Conservation (phyloP, 148 eudicot species). For the Cornus controversa region DNA sequence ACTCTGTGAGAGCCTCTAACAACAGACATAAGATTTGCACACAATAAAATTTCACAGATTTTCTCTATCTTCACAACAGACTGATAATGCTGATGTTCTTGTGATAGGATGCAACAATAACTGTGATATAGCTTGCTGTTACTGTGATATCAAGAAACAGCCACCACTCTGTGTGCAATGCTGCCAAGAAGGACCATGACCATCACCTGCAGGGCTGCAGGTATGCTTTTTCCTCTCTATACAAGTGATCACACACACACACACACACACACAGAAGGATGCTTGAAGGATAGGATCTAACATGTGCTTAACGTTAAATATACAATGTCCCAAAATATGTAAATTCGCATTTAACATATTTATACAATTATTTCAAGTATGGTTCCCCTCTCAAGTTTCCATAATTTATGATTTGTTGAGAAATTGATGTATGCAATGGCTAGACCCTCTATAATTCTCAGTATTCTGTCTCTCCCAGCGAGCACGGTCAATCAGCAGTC, state of each 20-base stretch:
- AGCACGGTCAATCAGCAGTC: too few species aligned
- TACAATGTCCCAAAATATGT: too few species aligned
- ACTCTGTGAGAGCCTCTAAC: too few species aligned
- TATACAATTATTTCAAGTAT: too few species aligned
- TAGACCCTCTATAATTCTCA: not conserved
- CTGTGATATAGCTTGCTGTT: conserved; percentile 64
- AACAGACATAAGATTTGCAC: not conserved
- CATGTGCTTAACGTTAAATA: too few species aligned
- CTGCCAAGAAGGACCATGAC: conserved; percentile 46
- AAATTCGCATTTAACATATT: too few species aligned
- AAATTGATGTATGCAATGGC: too few species aligned
- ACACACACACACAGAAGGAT: not conserved
- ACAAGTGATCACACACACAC: not conserved
- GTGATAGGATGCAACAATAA: conserved; percentile 56
- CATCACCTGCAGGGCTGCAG: not conserved
- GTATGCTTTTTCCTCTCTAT: not conserved
- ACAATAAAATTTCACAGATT: not conserved
- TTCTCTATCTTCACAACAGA: not conserved
- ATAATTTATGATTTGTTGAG: too few species aligned
- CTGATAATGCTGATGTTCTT: conserved; percentile 4
- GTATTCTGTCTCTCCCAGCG: not conserved
- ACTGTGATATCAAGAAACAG: conserved; percentile 50
- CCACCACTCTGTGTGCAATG: conserved; percentile 62
- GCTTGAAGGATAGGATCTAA: not conserved
- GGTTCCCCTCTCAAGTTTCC: too few species aligned